Percentiles rank a stretch among this genome's conserved stretches.
Conservation (phyloP, 1,139 yeast genomes). For the Protomyces gravidus region DNA sequence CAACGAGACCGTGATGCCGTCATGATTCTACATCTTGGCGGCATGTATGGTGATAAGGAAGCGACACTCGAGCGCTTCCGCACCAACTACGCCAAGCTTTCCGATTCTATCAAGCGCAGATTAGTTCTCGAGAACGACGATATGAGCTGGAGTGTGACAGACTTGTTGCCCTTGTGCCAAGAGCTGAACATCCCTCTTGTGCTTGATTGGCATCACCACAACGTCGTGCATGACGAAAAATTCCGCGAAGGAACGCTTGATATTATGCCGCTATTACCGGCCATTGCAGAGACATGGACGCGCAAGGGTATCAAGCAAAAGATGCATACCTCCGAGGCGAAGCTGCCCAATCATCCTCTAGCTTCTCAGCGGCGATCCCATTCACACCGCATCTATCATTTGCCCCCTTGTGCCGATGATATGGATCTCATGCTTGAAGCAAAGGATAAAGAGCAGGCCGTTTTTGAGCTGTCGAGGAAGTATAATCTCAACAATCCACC, state of each 20-base stretch:
- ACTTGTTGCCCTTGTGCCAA: constrained; percentile 29
- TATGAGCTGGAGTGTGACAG: constrained; percentile 30
- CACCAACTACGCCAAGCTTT: constrained; percentile 28
- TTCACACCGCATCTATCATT: constrained; percentile 27
- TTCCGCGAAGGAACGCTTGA: constrained; percentile 29
- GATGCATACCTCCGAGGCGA: constrained; percentile 42
- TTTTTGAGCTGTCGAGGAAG: constrained; percentile 42
- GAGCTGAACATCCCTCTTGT: constrained; percentile 30
- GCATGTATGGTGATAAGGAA: constrained; percentile 29
- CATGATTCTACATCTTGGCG: constrained; percentile 30
- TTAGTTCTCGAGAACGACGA: constrained; percentile 31
- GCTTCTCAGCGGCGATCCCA: constrained; percentile 27
- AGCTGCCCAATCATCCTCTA: constrained; percentile 21
- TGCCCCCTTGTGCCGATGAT: constrained; percentile 38
- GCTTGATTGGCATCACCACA: constrained; percentile 32
- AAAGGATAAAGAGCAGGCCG: constrained; percentile 53
- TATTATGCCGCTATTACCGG: constrained; percentile 20
- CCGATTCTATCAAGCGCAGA: constrained; percentile 23
- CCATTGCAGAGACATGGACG: constrained; percentile 52
- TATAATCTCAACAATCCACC: constrained; percentile 23
- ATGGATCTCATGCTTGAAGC: constrained; percentile 38
- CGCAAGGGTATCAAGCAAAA: constrained; percentile 46
- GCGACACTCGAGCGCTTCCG: constrained; percentile 30
- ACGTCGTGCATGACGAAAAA: constrained; percentile 27
- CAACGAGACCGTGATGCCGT: constrained; percentile 30